Base-by-base conservation (phyloP, 2,329 filamentous ascomycete species). In the Lasiodiplodia hormozganensis region DNA sequence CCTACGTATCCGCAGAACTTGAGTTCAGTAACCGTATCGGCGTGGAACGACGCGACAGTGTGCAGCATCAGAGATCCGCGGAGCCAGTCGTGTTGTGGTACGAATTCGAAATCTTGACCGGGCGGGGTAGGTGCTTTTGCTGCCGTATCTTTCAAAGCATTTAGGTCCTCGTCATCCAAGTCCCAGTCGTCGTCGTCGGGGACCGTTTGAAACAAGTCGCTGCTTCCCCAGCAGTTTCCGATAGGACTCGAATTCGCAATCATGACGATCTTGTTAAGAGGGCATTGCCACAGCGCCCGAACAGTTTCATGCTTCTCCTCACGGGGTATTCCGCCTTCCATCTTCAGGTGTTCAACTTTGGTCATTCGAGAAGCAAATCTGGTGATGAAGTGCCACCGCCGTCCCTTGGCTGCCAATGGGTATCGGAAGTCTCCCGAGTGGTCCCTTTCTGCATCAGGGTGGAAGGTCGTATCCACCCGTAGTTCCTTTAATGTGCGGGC, bases 1-100 rank as follows among this genome's bases (percentile, higher is more conserved):
- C 82, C 82, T 62, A 79, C 79, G 72, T 82, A 84, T 40, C 82
- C 83, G 68, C 82, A 84, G 53, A 85, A 80, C 69, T 84, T 85
- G 60, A 85, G 77, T 70, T 84, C 82, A 23, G 76, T 77, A 16
- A 84, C 70, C 1, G 79, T 83, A 10, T 69, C 70, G 6, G 79
- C 77, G 69, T 83, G 80, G 69, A 79, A 77, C 0, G 79, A 74
- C 7, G 81, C 81, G 11, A 84, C 75, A 0, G 78, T 82, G 69
- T 82, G 76, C 0, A 83, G 75, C 64, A 84, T 77, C 0, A 82
- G 80, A 4, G 78, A 73, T 23, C 73, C 70, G 5, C 74, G 69
- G 2, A 75, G 73, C 82, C 82, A 84, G 56, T 81, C 82, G 68
- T 80, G 83, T 4, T 74, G 69, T 0, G 81, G 76, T 16, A 72